Evolutionary conservation across 2,329 filamentous ascomycete species (phyloP).

Genomic region (Davidsoniella neocaledoniae): DNA sequence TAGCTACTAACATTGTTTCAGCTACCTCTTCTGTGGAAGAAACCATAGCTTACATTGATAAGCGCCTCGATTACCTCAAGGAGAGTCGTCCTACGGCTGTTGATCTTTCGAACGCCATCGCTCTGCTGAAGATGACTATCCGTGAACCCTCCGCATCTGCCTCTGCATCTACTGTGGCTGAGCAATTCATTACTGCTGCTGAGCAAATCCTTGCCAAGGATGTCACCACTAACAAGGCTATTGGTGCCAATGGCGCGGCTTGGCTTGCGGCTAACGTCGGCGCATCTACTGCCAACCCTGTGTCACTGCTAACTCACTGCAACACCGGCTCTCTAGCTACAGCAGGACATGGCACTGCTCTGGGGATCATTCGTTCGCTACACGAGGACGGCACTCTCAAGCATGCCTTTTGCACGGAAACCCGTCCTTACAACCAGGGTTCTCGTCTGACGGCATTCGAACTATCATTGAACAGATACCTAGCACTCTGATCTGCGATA

Average conservation of each 20-base stretch:
- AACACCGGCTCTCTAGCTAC: slow-evolving; percentile 96
- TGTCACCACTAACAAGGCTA: slow-evolving; percentile 69
- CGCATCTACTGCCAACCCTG: slow-evolving; percentile 26
- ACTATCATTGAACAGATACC: slow-evolving; percentile 84
- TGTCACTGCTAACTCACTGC: slow-evolving; percentile 92
- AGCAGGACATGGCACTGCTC: slow-evolving; percentile 89
- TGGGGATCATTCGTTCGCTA: slow-evolving; percentile 82
- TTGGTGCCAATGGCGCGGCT: slow-evolving; percentile 65
- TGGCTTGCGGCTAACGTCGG: slow-evolving; percentile 55
- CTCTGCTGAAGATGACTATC: slow-evolving; percentile 54
- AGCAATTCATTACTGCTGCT: slow-evolving; percentile 60
- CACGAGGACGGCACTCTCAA: slow-evolving; percentile 47
- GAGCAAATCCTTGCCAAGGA: slow-evolving; percentile 80
- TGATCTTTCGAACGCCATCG: slow-evolving; percentile 79
- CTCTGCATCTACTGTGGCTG: slow-evolving; percentile 36
- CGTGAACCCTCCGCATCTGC: slow-evolving; percentile 28
- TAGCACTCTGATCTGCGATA: slow-evolving; percentile 83
- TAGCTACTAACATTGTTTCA: slow-evolving; percentile 23
- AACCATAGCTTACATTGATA: slow-evolving; percentile 53
- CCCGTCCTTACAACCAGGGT: slow-evolving; percentile 93
- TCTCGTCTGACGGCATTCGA: slow-evolving; percentile 91
- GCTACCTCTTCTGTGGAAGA: slow-evolving; percentile 31
- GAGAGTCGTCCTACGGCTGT: slow-evolving; percentile 87
- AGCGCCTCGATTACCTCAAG: slow-evolving; percentile 71
- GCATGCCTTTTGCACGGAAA: slow-evolving; percentile 93